phyloP scores from a whole-genome alignment of 2,329 filamentous ascomycete genomes.

The Fusarium falciforme region DNA sequence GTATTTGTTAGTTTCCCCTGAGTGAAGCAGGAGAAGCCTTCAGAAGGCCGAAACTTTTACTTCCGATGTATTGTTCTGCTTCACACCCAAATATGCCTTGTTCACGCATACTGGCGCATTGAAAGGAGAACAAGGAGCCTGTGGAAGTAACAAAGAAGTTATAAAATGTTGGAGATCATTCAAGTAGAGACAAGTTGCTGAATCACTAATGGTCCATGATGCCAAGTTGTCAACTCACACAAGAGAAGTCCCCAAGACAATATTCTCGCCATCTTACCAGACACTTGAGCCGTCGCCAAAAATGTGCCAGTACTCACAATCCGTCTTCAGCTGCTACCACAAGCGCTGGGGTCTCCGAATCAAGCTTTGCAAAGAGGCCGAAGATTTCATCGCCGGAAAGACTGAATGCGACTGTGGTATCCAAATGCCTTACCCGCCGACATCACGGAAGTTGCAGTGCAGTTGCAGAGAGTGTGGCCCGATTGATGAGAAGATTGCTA shows the following conservation, averaged over 20 bases:
- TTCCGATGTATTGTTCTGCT: neutral
- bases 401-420: slow-evolving; percentile 30
- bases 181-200: slow-evolving; percentile 6
- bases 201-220: neutral
- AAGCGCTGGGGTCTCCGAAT: slow-evolving; percentile 41
- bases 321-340: slow-evolving; percentile 44
- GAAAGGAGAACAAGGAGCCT: neutral
- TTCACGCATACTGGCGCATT: neutral
- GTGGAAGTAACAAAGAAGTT: neutral
- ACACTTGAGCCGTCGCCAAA: neutral
- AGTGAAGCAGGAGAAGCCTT: neutral
- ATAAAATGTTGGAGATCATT: neutral
- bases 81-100: neutral
- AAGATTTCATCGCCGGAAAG: slow-evolving; percentile 21
- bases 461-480: slow-evolving; percentile 42
- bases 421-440: slow-evolving; percentile 37
- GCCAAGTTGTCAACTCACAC: neutral
- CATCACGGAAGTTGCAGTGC: slow-evolving; percentile 29
- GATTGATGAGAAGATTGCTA: slow-evolving; percentile 30
- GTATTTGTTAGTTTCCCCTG: neutral
- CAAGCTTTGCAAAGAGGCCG: slow-evolving; percentile 33
- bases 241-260: neutral
- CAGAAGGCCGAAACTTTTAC: neutral
- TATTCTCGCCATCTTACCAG: neutral
- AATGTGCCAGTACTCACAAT: slow-evolving; percentile 47